A percentile compares a stretch with the other conserved stretches of the same genome.
Evolutionary conservation across 371 early-diverging fungal genomes (phyloP).

Genomic region (Actinomortierella ambigua): DNA sequence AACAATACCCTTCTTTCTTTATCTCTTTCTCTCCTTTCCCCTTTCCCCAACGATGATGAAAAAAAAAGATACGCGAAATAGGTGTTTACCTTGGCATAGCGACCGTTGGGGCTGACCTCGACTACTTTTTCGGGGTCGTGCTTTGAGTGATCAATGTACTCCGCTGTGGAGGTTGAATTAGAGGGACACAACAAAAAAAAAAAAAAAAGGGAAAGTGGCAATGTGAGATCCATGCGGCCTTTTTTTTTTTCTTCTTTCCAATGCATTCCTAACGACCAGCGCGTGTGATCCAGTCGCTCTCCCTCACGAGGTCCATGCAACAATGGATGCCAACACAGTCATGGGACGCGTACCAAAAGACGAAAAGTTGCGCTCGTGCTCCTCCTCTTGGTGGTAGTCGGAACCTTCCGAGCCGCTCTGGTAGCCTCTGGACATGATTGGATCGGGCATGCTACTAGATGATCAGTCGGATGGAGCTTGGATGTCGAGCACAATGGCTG

Average conservation of each 20-base stretch:
- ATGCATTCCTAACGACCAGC: too few species aligned
- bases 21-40: slow-evolving; percentile 3
- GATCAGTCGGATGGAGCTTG: not conserved
- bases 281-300: too few species aligned
- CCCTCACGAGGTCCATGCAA: too few species aligned
- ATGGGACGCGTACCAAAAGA: slow-evolving; percentile 22
- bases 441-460: slow-evolving; percentile 31
- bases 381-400: slow-evolving; percentile 41
- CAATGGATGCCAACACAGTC: too few species aligned
- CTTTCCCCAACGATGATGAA: not conserved
- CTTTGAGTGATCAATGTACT: slow-evolving; percentile 48
- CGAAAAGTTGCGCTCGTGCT: slow-evolving; percentile 32
- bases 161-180: slow-evolving; percentile 16
- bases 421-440: slow-evolving; percentile 25
- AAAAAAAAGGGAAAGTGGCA: not conserved
- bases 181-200: not conserved
- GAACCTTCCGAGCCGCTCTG: slow-evolving; percentile 44
- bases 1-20: not conserved
- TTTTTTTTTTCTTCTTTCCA: too few species aligned
- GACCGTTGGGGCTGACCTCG: slow-evolving; percentile 70
- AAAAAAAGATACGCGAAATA: too few species aligned
- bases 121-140: slow-evolving; percentile 69
- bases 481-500: not conserved
- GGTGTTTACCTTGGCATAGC: slow-evolving; percentile 67
- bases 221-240: too few species aligned